Percentiles rank a stretch among this genome's conserved stretches.
Conservation (phyloP, 73 alveolate genomes). For the Blepharisma stoltei region DNA sequence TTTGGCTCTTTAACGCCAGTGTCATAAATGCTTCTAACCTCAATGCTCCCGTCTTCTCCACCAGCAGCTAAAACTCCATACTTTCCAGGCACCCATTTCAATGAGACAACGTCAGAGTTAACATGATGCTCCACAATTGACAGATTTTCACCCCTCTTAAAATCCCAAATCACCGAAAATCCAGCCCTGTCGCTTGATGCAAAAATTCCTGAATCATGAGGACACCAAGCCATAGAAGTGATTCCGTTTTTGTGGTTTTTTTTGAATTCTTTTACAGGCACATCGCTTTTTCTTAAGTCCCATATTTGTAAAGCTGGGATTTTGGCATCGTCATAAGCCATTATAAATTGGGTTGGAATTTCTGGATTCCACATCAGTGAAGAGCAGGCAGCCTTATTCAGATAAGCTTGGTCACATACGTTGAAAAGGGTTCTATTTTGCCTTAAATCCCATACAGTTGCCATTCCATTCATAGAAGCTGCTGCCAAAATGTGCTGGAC, state of each 20-base stretch:
- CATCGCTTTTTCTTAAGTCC: slow-evolving; percentile 84
- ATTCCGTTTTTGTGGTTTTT: slow-evolving; percentile 62
- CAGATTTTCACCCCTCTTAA: slow-evolving; percentile 60
- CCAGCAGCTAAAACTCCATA: slow-evolving; percentile 26
- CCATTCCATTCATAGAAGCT: slow-evolving; percentile 71
- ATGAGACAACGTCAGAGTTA: not conserved
- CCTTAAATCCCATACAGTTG: slow-evolving; percentile 86
- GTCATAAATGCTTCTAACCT: not conserved
- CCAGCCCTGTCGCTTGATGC: slow-evolving; percentile 67
- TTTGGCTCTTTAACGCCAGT: not conserved
- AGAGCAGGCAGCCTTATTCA: slow-evolving; percentile 43
- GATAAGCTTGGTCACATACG: slow-evolving; percentile 46
- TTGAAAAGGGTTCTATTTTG: slow-evolving; percentile 62
- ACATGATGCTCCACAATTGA: slow-evolving; percentile 33
- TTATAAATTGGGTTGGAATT: slow-evolving; percentile 74
- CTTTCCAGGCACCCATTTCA: slow-evolving; percentile 28
- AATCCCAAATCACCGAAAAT: slow-evolving; percentile 57
- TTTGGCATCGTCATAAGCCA: slow-evolving; percentile 72
- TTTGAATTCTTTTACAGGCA: slow-evolving; percentile 69
- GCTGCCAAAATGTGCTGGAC: slow-evolving; percentile 86
- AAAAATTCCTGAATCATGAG: slow-evolving; percentile 64
- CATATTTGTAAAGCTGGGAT: slow-evolving; percentile 70
- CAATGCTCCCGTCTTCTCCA: slow-evolving; percentile 13
- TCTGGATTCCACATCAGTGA: slow-evolving; percentile 83
- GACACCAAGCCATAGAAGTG: slow-evolving; percentile 73